Evolutionary conservation across 2,329 filamentous ascomycete species (phyloP).

Genomic region (Exophiala sideris): DNA sequence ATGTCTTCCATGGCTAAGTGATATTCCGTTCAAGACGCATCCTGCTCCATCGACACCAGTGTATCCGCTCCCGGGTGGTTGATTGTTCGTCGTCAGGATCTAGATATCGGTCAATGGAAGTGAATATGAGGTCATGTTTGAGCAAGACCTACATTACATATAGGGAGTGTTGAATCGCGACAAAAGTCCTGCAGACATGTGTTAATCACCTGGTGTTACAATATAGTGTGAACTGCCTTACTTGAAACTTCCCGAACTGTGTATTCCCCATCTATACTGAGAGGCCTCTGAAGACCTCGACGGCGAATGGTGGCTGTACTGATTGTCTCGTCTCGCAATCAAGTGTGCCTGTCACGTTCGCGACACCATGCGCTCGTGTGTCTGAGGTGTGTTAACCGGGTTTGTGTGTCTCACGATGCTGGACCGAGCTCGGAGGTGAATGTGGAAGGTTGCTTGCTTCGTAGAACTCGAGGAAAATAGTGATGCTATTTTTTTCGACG

Average conservation of each 20-base stretch:
- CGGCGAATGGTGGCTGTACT: not conserved
- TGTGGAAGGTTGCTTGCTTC: not conserved
- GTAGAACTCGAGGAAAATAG: constrained; percentile 1
- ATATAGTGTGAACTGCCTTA: constrained; percentile 35
- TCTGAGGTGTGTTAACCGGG: not conserved
- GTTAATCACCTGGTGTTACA: constrained; percentile 27
- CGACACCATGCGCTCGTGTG: constrained; percentile 2
- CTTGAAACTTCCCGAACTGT: constrained; percentile 59
- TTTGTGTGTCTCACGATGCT: too few species aligned
- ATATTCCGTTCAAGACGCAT: constrained; percentile 73
- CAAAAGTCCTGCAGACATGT: constrained; percentile 64
- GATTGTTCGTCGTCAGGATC: constrained; percentile 62
- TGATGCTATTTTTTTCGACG: constrained; percentile 19
- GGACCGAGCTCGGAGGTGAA: not conserved
- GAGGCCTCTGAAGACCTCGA: constrained; percentile 1
- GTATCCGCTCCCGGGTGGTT: constrained; percentile 53
- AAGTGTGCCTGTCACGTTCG: not conserved
- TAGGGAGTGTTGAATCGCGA: constrained; percentile 74
- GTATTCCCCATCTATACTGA: constrained; percentile 47
- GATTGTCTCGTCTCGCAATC: not conserved
- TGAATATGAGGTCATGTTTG: not conserved
- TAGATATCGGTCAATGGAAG: constrained; percentile 36
- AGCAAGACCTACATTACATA: constrained; percentile 70
- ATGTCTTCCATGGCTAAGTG: constrained; percentile 61
- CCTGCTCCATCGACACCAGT: constrained; percentile 51